Evolutionary conservation across 768 basidiomycete species (phyloP).

Genomic region (Auricularia auricula-judae): DNA sequence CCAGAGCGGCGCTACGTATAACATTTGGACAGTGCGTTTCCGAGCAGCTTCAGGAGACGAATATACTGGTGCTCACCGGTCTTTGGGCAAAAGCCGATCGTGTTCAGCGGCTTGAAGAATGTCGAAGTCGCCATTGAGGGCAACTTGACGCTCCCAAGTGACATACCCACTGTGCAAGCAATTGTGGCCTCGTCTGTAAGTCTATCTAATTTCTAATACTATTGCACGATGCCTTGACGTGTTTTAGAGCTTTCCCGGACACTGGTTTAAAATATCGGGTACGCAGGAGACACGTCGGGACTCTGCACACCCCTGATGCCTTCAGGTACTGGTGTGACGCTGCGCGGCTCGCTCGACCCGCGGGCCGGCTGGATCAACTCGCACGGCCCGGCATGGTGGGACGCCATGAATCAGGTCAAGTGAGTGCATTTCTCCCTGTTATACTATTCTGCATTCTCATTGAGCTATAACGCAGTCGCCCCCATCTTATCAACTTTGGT

Average conservation of each 20-base stretch:
- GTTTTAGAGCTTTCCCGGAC: slow-evolving; percentile 1
- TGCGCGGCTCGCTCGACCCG: slow-evolving; percentile 43
- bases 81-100: slow-evolving; percentile 25
- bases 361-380: slow-evolving; percentile 57
- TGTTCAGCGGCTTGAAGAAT: slow-evolving; percentile 42
- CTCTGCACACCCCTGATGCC: slow-evolving; percentile 19
- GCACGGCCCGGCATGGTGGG: slow-evolving; percentile 35
- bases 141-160: slow-evolving; percentile 43
- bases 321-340: slow-evolving; percentile 46
- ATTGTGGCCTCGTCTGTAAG: slow-evolving; percentile 7
- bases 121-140: slow-evolving; percentile 48
- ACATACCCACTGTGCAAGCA: slow-evolving; percentile 38
- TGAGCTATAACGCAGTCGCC: background rate
- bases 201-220: background rate
- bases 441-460: background rate
- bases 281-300: slow-evolving; percentile 1
- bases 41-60: background rate
- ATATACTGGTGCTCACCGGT: background rate
- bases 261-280: slow-evolving; percentile 7
- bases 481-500: background rate
- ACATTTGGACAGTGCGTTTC: slow-evolving; percentile 33
- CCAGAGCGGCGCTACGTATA: slow-evolving; percentile 44
- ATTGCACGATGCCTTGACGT: background rate
- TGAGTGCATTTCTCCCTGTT: background rate
- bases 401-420: slow-evolving; percentile 3